Evolutionary conservation across 495 filamentous ascomycete genomes (phyloP).

Genomic region (Schizothecium vesticola): DNA sequence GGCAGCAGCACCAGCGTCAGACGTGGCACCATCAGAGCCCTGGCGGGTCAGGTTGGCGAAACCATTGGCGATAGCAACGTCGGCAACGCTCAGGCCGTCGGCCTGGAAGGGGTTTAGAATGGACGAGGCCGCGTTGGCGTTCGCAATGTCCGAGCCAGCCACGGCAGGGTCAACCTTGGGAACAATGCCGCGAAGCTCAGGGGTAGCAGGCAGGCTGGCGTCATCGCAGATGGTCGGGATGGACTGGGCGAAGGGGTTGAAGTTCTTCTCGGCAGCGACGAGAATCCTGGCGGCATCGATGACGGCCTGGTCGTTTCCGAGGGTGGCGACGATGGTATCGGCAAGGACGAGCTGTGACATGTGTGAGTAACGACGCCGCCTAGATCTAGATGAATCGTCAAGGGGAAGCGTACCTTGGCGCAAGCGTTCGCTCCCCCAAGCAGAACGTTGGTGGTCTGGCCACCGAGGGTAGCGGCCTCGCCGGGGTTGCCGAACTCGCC

Average conservation of each 20-base stretch:
- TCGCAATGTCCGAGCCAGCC: constrained; percentile 45
- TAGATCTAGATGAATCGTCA: not conserved
- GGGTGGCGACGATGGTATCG: constrained; percentile 52
- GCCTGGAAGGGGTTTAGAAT: constrained; percentile 47
- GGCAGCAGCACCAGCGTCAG: constrained; percentile 19
- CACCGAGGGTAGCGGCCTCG: constrained; percentile 50
- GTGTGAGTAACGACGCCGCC: not conserved
- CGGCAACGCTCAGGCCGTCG: constrained; percentile 49
- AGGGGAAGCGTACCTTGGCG: constrained; percentile 39
- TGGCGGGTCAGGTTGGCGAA: constrained; percentile 52
- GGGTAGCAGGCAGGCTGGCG: constrained; percentile 49
- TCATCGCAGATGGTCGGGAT: constrained; percentile 56
- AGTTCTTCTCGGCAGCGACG: constrained; percentile 63
- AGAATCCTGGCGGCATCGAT: constrained; percentile 52
- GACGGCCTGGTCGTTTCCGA: constrained; percentile 47
- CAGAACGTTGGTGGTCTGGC: constrained; percentile 46
- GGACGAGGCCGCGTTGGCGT: constrained; percentile 47
- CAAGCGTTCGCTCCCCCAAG: constrained; percentile 55
- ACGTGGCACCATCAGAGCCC: constrained; percentile 25
- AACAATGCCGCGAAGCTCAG: constrained; percentile 53
- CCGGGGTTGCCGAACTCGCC: constrained; percentile 46
- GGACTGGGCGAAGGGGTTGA: constrained; percentile 53
- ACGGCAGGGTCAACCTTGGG: constrained; percentile 57
- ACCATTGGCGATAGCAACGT: constrained; percentile 48
- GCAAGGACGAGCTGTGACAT: constrained; percentile 47